phyloP scores from a whole-genome alignment of 331 rosid species.

The Quercus tomentella region DNA sequence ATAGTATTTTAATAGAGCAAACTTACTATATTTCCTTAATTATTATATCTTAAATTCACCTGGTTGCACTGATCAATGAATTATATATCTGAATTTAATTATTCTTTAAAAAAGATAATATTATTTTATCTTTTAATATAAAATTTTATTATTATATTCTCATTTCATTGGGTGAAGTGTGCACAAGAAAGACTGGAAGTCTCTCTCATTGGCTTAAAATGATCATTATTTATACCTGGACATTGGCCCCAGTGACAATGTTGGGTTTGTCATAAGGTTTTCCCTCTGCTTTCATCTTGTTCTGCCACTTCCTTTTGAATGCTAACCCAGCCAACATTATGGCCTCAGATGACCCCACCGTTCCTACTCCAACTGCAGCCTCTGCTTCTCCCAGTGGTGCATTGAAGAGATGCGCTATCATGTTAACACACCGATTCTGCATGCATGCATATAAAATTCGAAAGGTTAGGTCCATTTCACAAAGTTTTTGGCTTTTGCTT shows the following conservation, averaged over 20 bases:
- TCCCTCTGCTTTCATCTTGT: slow-evolving; percentile 54
- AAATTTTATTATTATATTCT: too few species aligned
- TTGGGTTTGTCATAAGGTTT: slow-evolving; percentile 69
- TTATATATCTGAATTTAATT: too few species aligned
- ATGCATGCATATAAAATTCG: not conserved
- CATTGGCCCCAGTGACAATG: slow-evolving; percentile 91
- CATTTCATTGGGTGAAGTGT: too few species aligned
- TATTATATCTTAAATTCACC: too few species aligned
- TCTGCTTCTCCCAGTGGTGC: slow-evolving; percentile 70
- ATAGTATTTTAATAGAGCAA: too few species aligned
- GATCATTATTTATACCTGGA: slow-evolving; percentile 44
- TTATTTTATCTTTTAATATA: too few species aligned
- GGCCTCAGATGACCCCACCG: slow-evolving; percentile 92
- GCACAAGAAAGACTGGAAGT: too few species aligned
- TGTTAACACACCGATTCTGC: slow-evolving; percentile 91
- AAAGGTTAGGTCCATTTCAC: not conserved
- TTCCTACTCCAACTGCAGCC: slow-evolving; percentile 83
- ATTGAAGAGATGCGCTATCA: slow-evolving; percentile 84
- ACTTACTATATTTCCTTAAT: too few species aligned
- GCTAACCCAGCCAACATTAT: slow-evolving; percentile 96
- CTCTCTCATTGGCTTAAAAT: not conserved
- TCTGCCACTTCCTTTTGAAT: slow-evolving; percentile 87
- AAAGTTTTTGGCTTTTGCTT: not conserved
- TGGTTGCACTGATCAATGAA: too few species aligned
- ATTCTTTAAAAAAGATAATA: too few species aligned